Evolutionary conservation across 2,329 filamentous ascomycete species (phyloP).

Genomic region (Aschersonia sp.): DNA sequence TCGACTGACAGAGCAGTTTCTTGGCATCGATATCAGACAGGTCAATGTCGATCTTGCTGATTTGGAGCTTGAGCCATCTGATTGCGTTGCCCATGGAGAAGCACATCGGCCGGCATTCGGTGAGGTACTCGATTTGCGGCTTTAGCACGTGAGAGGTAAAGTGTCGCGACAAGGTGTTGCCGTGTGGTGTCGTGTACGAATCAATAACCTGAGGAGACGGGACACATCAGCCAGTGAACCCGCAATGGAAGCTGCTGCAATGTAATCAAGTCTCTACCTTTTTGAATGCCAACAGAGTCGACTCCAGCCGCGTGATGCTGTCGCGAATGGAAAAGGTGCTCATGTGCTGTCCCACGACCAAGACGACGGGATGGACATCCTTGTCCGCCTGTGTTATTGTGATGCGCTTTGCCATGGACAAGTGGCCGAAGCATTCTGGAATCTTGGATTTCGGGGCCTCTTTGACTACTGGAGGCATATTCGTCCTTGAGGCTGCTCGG

Average conservation of each 20-base stretch:
- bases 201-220: constrained; percentile 54
- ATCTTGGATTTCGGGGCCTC: constrained; percentile 42
- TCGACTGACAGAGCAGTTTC: constrained; percentile 58
- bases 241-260: too few relatives aligned
- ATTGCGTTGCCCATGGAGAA: constrained; percentile 97
- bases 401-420: constrained; percentile 52
- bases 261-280: constrained; percentile 34
- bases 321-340: constrained; percentile 78
- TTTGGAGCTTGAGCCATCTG: constrained; percentile 81
- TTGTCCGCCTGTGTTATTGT: constrained; percentile 45
- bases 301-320: constrained; percentile 74
- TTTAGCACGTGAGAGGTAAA: constrained; percentile 83
- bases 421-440: constrained; percentile 66
- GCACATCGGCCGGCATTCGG: constrained; percentile 85
- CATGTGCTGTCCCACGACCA: constrained; percentile 81
- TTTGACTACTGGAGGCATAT: constrained; percentile 22
- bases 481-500: constrained; percentile 18
- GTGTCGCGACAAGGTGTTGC: constrained; percentile 76
- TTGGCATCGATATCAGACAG: constrained; percentile 73
- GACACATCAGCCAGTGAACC: too few relatives aligned
- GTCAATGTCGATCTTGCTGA: constrained; percentile 80
- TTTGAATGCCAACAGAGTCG: constrained; percentile 81
- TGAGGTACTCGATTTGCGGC: constrained; percentile 89
- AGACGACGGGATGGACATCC: constrained; percentile 73
- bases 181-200: constrained; percentile 78